phyloP scores from a whole-genome alignment of 2,329 filamentous ascomycete species.

The Pezicula rhizophila region DNA sequence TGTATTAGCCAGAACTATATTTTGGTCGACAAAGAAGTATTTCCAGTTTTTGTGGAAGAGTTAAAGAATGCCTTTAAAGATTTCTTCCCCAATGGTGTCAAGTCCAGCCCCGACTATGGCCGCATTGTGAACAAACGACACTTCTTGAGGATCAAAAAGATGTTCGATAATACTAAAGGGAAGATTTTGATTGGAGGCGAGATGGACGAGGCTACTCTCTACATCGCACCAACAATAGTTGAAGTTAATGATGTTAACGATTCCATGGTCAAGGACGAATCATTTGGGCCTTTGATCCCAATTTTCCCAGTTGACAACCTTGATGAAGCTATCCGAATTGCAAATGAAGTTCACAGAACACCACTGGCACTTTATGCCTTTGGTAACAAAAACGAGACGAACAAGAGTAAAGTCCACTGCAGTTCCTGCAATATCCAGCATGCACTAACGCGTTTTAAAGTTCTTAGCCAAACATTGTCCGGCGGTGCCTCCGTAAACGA shows the following conservation, averaged over 20 bases:
- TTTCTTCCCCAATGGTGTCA: slow-evolving; percentile 79
- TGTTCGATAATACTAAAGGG: slow-evolving; percentile 80
- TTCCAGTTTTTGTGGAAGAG: slow-evolving; percentile 66
- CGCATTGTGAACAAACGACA: slow-evolving; percentile 76
- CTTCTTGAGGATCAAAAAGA: slow-evolving; percentile 78
- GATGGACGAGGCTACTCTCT: slow-evolving; percentile 72
- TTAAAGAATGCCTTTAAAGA: slow-evolving; percentile 65
- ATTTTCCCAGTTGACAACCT: slow-evolving; percentile 72
- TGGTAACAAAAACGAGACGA: slow-evolving; percentile 71
- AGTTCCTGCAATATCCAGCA: neutral
- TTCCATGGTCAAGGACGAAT: slow-evolving; percentile 74
- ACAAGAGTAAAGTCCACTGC: slow-evolving; percentile 51
- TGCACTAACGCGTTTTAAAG: slow-evolving; percentile 28
- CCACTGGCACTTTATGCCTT: slow-evolving; percentile 83
- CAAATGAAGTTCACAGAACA: slow-evolving; percentile 75
- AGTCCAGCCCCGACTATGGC: slow-evolving; percentile 69
- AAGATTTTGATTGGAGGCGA: slow-evolving; percentile 83
- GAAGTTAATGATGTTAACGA: slow-evolving; percentile 70
- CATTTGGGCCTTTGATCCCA: slow-evolving; percentile 87
- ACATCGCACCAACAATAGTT: slow-evolving; percentile 92
- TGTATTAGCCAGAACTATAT: slow-evolving; percentile 93
- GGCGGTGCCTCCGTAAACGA: slow-evolving; percentile 63
- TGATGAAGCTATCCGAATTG: slow-evolving; percentile 79
- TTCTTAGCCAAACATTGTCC: slow-evolving; percentile 57
- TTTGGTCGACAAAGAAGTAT: slow-evolving; percentile 69